Evolutionary conservation across 768 basidiomycete species (phyloP), one percentile per base, ranked within the genome.

Genomic region (Lactifluus pinguis): DNA sequence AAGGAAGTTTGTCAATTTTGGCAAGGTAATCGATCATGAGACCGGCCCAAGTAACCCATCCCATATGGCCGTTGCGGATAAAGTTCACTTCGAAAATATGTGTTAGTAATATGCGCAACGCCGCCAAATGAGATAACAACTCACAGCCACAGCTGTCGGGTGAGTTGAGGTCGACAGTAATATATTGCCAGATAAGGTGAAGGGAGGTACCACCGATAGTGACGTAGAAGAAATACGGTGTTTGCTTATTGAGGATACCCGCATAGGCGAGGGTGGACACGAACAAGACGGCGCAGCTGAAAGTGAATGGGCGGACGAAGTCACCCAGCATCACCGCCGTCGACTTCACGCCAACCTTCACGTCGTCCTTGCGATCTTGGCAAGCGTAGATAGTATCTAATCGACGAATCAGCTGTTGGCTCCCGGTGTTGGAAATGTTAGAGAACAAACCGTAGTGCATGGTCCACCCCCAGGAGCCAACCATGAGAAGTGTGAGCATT

Each of bases 311-410:
- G 6, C 80, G 76, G 32, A 86, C 82, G 69, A 80, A 78, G 6
- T 76, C 71, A n/a, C 83, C 85, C 66, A 87, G 87, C 17, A 87
- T 77, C 47, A 90, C 79, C 0, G 89, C 88, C 13, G 86, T 90
- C 6, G 86, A 89, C 61, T 83, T 82, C 25, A 89, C 83, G 19
- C 85, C 85, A 60, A 82, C 83, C 57, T 81, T 80, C 47, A 84
- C 72, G 68, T 92, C 88, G 72, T 89, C 89, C 59, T 77, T 72
- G 55, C 86, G 84, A 69, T 92, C 88, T 74, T 89, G 81, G 69
- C 85, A 88, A 10, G 85, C 88, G 68, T 92, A 92, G 57, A 86
- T 83, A 4, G 85, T 85, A 69, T 88, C 77, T 71, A 19, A 15
- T 11, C 2, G 25, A 34, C 36, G 10, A 13, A 47, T 61, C 48